These are phyloP conservation scores for Zarea fungicola DNA, from an alignment of 2,329 filamentous ascomycete species.

Conservation along the genomic window DNA sequence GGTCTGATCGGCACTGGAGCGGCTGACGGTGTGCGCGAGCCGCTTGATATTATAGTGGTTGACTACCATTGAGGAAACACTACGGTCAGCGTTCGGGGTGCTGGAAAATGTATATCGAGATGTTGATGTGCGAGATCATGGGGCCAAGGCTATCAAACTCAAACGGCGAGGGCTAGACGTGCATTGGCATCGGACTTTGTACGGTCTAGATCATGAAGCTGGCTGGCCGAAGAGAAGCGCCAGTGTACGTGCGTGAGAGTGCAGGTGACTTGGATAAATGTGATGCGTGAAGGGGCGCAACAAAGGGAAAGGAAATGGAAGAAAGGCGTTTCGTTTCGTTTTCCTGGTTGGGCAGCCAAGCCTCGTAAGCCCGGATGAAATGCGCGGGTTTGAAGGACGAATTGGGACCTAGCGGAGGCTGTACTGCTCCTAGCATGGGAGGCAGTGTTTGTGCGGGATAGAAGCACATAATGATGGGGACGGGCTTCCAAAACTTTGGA, in stretches of 20 bases:
- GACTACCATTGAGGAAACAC: conserved; percentile 29
- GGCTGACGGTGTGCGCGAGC: conserved; percentile 38
- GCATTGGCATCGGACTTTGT: neutral
- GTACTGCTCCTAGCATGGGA: too few species aligned
- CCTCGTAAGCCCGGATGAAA: conserved; percentile 2
- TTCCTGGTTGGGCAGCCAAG: neutral
- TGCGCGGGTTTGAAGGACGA: too few species aligned
- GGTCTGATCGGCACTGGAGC: conserved; percentile 31
- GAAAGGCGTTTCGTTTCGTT: neutral
- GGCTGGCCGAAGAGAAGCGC: neutral
- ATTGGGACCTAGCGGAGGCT: too few species aligned
- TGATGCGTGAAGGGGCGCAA: neutral
- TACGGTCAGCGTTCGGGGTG: conserved; percentile 3
- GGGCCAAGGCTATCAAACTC: neutral
- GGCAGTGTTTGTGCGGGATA: too few species aligned
- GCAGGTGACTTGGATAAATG: neutral
- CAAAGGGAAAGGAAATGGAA: neutral
- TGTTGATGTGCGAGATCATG: neutral
- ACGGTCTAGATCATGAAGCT: neutral
- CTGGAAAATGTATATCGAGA: neutral
- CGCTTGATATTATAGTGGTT: conserved; percentile 42
- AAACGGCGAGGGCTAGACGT: neutral
- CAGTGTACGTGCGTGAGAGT: neutral
- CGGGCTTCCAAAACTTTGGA: too few species aligned
- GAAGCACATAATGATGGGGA: too few species aligned